A percentile compares a stretch with the other conserved stretches of the same genome.
Conservation (phyloP, 192 early-diverging fungal genomes). For the Coemansia sp. region DNA sequence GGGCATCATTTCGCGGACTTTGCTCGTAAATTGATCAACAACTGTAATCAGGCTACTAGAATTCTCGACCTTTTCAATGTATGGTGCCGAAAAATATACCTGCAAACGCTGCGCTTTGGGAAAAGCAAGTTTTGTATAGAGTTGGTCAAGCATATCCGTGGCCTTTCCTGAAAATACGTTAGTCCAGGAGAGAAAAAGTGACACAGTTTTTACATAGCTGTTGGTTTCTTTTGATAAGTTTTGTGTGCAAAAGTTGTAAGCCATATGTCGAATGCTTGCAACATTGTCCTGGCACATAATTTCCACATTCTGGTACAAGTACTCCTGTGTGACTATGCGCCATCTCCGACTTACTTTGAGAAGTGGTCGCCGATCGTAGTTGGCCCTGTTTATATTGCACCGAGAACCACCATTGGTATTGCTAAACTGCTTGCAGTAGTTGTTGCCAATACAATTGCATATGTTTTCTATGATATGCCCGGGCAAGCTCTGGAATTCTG, state of each 20-base stretch:
- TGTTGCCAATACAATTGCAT: background rate
- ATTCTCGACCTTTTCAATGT: background rate
- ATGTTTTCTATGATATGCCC: conserved; percentile 1
- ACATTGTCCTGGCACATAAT: conserved; percentile 5
- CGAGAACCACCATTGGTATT: background rate
- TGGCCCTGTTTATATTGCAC: background rate
- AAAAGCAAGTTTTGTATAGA: background rate
- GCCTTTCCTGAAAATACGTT: conserved; percentile 1
- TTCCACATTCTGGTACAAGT: conserved; percentile 1
- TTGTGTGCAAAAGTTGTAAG: background rate
- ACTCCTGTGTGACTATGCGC: background rate
- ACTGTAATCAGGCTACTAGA: background rate
- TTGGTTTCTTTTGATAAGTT: background rate
- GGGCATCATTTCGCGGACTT: background rate
- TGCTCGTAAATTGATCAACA: background rate
- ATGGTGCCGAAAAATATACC: conserved; percentile 1
- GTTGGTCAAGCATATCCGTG: background rate
- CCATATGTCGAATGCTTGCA: background rate
- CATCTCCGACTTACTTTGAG: background rate
- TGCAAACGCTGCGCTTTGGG: background rate
- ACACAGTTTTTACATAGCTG: background rate
- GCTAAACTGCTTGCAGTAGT: background rate
- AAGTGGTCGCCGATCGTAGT: background rate
- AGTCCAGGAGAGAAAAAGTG: conserved; percentile 1
- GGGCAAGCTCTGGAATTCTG: background rate